phyloP scores from a whole-genome alignment of 1,284 basidiomycete species.

The Spongiforma sp. region DNA sequence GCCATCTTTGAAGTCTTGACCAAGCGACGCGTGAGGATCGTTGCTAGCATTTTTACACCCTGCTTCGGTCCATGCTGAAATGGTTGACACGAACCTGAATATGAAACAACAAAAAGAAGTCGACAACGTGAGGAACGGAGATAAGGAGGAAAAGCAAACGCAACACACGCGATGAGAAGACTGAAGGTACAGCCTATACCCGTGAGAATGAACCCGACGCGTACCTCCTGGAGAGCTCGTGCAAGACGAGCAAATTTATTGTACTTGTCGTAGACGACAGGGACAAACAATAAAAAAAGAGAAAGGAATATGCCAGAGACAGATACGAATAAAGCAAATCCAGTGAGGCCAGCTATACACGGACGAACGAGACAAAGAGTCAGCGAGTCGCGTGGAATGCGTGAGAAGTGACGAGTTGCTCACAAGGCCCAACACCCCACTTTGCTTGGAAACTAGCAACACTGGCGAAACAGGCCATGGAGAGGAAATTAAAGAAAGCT shows the following conservation, averaged over 20 bases:
- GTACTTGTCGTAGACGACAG: slow-evolving; percentile 86
- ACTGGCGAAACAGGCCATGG: slow-evolving; percentile 87
- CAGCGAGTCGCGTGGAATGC: neutral
- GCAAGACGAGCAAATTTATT: slow-evolving; percentile 78
- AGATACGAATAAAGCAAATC: slow-evolving; percentile 84
- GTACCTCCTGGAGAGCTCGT: slow-evolving; percentile 78
- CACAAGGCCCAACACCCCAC: slow-evolving; percentile 83
- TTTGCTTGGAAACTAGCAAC: slow-evolving; percentile 87
- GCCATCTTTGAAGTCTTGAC: slow-evolving; percentile 70
- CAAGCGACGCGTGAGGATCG: slow-evolving; percentile 74
- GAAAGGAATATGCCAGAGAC: slow-evolving; percentile 74
- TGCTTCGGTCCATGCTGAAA: slow-evolving; percentile 78
- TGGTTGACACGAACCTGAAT: slow-evolving; percentile 70
- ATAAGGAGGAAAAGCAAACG: slow-evolving; percentile 5
- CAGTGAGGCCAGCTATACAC: slow-evolving; percentile 76
- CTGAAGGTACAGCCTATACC: slow-evolving; percentile 67
- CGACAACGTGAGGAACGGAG: slow-evolving; percentile 12
- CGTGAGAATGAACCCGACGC: slow-evolving; percentile 82
- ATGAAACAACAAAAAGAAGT: neutral
- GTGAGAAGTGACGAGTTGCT: slow-evolving; percentile 33
- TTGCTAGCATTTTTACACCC: slow-evolving; percentile 84
- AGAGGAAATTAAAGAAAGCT: slow-evolving; percentile 88
- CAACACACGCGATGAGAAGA: slow-evolving; percentile 78
- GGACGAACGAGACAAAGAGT: slow-evolving; percentile 15
- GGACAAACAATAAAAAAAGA: slow-evolving; percentile 73